Evolutionary conservation across 176 grass and related monocot genomes (phyloP).

Genomic region (Aegilops speltoides): DNA sequence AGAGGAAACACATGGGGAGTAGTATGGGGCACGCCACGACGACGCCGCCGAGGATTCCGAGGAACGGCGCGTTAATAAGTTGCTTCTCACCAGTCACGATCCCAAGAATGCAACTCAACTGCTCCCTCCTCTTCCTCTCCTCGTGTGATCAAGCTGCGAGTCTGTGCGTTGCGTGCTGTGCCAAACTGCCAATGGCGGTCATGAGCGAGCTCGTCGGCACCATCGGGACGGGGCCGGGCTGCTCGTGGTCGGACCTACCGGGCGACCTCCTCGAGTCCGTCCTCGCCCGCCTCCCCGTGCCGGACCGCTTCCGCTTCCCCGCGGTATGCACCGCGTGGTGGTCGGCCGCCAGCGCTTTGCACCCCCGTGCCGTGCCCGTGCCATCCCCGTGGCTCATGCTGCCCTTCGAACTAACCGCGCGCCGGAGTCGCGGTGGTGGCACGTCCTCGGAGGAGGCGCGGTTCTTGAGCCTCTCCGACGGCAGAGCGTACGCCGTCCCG

Average conservation of each 20-base stretch:
- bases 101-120: not conserved
- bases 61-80: not conserved
- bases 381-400: constrained; percentile 64
- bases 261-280: constrained; percentile 44
- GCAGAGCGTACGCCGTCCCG: constrained; percentile 32
- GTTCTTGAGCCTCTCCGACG: constrained; percentile 51
- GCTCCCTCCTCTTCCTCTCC: not conserved
- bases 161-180: not conserved
- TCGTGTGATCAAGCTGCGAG: not conserved
- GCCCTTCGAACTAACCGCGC: constrained; percentile 19
- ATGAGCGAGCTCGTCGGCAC: constrained; percentile 15
- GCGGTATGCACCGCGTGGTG: constrained; percentile 47
- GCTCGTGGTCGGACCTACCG: constrained; percentile 32
- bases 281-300: constrained; percentile 32
- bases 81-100: not conserved
- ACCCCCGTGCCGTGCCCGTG: not conserved
- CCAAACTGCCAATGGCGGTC: not conserved
- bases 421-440: not conserved
- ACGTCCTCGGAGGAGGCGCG: not conserved
- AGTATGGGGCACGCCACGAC: not conserved
- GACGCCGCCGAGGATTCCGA: not conserved
- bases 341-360: not conserved
- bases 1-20: not conserved
- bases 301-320: constrained; percentile 44
- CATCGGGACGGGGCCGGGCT: not conserved